phyloP scores from a whole-genome alignment of 768 basidiomycete genomes.

The Leccinum variicolor region DNA sequence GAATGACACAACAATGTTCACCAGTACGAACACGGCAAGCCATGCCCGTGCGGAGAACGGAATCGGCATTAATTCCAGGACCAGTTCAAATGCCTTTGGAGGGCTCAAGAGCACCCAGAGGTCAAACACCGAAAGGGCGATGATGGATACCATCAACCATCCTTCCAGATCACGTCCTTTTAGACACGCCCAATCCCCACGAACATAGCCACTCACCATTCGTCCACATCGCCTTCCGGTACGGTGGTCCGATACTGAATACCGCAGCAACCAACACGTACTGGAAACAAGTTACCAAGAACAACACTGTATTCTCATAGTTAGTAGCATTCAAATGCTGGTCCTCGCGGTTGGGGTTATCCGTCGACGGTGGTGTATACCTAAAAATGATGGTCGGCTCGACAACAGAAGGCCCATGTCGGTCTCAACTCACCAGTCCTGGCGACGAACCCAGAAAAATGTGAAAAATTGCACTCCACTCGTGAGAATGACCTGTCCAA shows the following conservation, averaged over 20 bases:
- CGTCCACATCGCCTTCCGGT: conserved; percentile 91
- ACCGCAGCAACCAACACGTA: conserved; percentile 96
- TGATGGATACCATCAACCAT: conserved; percentile 78
- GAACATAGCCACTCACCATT: conserved; percentile 59
- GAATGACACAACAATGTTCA: conserved; percentile 71
- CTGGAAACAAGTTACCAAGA: conserved; percentile 96
- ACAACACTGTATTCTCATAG: conserved; percentile 89
- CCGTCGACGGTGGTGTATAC: conserved; percentile 69
- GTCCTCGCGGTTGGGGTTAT: conserved; percentile 46
- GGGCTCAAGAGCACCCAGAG: conserved; percentile 74
- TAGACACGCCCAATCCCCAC: neutral
- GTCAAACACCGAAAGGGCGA: conserved; percentile 67
- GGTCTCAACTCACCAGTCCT: conserved; percentile 62
- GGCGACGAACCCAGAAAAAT: conserved; percentile 83
- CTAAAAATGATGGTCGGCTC: conserved; percentile 34
- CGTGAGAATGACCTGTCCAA: conserved; percentile 89
- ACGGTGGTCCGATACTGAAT: conserved; percentile 97
- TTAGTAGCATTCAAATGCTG: conserved; percentile 81
- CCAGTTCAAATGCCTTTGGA: conserved; percentile 48
- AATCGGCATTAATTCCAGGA: conserved; percentile 77
- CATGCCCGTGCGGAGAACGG: conserved; percentile 65
- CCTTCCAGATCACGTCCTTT: conserved; percentile 38
- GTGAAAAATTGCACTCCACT: conserved; percentile 80
- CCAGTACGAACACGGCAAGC: conserved; percentile 60
- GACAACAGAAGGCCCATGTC: neutral